Percentiles rank a stretch among this genome's conserved stretches.
Evolutionary conservation across 371 early-diverging fungal species (phyloP).

Genomic region (Nosema muscidifuracis): DNA sequence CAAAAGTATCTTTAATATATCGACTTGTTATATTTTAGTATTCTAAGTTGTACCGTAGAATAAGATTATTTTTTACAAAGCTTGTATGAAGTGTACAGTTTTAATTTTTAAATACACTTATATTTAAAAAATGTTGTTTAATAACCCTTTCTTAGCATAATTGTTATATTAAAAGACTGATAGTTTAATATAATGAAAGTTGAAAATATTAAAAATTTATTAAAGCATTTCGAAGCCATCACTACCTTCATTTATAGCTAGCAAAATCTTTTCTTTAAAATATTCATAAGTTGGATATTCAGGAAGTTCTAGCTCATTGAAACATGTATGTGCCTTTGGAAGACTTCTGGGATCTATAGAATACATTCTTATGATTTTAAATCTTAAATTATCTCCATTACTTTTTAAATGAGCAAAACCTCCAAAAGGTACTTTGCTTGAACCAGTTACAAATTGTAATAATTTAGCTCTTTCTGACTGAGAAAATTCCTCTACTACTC

Average conservation of each 20-base stretch:
- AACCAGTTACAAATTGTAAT: constrained; percentile 92
- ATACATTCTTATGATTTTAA: constrained; percentile 85
- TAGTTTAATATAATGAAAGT: no score
- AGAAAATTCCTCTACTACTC: constrained; percentile 84
- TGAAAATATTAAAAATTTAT: no score
- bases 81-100: no score
- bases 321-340: constrained; percentile 82
- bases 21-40: no score
- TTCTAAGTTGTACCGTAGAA: no score
- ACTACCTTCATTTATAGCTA: constrained; percentile 82
- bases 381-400: constrained; percentile 81
- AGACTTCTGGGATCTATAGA: constrained; percentile 70
- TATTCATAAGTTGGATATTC: constrained; percentile 84
- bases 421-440: constrained; percentile 87
- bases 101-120: no score
- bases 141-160: no score
- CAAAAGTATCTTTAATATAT: no score
- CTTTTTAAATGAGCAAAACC: constrained; percentile 88
- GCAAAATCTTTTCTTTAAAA: constrained; percentile 72
- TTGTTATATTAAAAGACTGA: no score
- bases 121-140: no score
- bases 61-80: no score
- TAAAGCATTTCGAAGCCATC: constrained; percentile 79
- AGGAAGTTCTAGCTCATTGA: constrained; percentile 89
- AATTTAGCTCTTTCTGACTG: constrained; percentile 90